Evolutionary conservation across 768 basidiomycete species (phyloP).

Genomic region (Jaapia argillacea): DNA sequence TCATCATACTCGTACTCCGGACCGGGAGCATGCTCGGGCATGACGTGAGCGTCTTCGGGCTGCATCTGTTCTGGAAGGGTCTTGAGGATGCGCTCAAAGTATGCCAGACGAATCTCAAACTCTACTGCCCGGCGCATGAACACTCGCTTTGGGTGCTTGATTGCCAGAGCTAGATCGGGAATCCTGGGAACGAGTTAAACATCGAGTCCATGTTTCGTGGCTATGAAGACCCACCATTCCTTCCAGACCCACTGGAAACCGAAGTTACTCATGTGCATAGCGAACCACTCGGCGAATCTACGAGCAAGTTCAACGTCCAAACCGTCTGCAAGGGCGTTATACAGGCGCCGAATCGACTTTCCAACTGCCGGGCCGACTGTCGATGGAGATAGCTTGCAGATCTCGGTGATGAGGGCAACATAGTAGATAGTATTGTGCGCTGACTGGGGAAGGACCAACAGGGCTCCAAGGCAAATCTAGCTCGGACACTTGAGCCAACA

Average conservation of each 20-base stretch:
- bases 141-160: conserved; percentile 76
- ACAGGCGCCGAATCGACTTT: conserved; percentile 86
- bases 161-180: conserved; percentile 64
- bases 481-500: not conserved
- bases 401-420: conserved; percentile 78
- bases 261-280: conserved; percentile 95
- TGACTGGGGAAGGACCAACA: conserved; percentile 71
- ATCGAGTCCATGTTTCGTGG: not conserved
- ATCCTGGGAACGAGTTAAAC: conserved; percentile 42
- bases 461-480: conserved; percentile 62
- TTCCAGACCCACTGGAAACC: conserved; percentile 99
- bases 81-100: conserved; percentile 86
- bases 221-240: conserved; percentile 64
- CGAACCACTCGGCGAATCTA: conserved; percentile 91
- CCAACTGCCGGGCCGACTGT: conserved; percentile 96
- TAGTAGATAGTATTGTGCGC: conserved; percentile 78
- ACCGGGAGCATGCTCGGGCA: conserved; percentile 64
- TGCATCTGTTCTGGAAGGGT: conserved; percentile 83
- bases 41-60: conserved; percentile 45
- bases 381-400: conserved; percentile 88
- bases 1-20: conserved; percentile 82
- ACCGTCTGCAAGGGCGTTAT: conserved; percentile 68
- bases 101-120: conserved; percentile 84
- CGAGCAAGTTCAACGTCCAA: conserved; percentile 78
- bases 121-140: conserved; percentile 86